phyloP scores from a whole-genome alignment of 805 yeast species.

The Blastobotrys chiropterorum region DNA sequence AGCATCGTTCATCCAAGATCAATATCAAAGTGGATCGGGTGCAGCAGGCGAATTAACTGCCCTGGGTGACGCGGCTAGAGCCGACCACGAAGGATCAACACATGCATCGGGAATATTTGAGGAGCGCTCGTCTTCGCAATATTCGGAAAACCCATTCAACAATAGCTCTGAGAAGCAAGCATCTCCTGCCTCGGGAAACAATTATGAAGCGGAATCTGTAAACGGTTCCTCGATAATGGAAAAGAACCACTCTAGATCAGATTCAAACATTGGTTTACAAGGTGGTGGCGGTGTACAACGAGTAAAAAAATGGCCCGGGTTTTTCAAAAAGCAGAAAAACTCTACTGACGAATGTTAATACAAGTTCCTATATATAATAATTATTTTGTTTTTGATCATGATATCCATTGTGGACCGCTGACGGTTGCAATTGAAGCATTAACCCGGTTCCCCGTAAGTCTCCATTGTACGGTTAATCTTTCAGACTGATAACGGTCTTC shows the following conservation, averaged over 20 bases:
- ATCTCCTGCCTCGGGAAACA: slow-evolving; percentile 5
- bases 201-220: background rate
- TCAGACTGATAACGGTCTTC: no score
- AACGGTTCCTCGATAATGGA: slow-evolving; percentile 1
- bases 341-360: background rate
- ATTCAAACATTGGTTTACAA: slow-evolving; percentile 1
- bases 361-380: no score
- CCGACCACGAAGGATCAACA: slow-evolving; percentile 56
- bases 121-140: background rate
- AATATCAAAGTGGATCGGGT: slow-evolving; percentile 35
- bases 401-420: background rate
- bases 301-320: background rate
- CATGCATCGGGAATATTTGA: background rate
- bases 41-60: slow-evolving; percentile 47
- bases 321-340: background rate
- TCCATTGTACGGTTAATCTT: no score
- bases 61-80: slow-evolving; percentile 75
- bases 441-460: no score
- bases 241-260: background rate
- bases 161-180: background rate
- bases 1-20: slow-evolving; percentile 57
- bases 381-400: background rate
- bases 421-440: no score
- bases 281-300: background rate
- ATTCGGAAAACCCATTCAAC: background rate